Base-by-base conservation (phyloP, 2,329 filamentous ascomycete species). In the Claviceps fusiformis region DNA sequence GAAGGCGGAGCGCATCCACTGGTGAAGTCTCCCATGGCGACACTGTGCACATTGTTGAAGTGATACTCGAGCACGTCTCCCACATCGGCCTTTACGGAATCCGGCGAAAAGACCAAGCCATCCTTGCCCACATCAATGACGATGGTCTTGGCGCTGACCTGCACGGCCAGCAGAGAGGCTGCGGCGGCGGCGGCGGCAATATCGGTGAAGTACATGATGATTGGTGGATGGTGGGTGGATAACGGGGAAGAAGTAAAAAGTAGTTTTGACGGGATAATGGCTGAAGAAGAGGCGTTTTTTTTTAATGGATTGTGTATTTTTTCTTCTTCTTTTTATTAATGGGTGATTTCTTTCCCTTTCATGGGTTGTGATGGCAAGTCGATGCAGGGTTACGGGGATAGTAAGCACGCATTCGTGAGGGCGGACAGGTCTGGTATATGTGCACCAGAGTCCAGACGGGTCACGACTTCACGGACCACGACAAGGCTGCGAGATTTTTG, bases 21-120 rank as follows among this genome's bases (percentile, higher is more conserved):
- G 55, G 67, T 68, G 61, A 78, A 79, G 46, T 72, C 68, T 33
- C 73, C 72, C 59, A 74, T 70, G 17, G 59, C 67, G 45, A 79
- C 69, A 33, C 69, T 72, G 69, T 78, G 77, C 63, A 72, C 62
- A 5, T 74, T 68, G 57, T 69, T 70, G 68, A 74, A 79, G 58
- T 75, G 71, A 66, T 72, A 80, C 64, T 79, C 76, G 53, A 80
- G 62, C 3, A 73, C 60, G 57, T 77, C 74, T 54, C 75, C 76
- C 5, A 69, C 57, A 6, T 64, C 63, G 10, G 75, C 77, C 46
- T 53, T 56, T 8, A 71, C 73, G 5, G 52, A 51, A 47, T 43
- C n/a, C 1, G 55, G 55, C 6, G 41, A 19, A 64, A 77, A 79
- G 29, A 57, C 64, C 39, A 77, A 60, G 7, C 69, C 70, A 44